Conservation (phyloP, 2,329 filamentous ascomycete genomes). For the Ceratocystis colombiana region DNA sequence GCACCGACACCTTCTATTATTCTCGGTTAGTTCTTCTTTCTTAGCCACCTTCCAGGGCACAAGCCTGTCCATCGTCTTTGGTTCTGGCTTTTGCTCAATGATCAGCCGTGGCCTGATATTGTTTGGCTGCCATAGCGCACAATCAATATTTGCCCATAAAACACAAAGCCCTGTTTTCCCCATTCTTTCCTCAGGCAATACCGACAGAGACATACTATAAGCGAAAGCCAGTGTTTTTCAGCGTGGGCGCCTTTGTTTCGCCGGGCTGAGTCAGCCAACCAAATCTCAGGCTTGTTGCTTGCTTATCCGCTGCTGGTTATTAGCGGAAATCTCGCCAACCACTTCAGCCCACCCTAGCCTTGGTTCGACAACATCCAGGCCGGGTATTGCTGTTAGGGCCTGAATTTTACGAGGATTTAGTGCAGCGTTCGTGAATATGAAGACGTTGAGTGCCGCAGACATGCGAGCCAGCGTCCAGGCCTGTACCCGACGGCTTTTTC, state of each 20-base stretch:
- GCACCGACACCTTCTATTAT: slow-evolving; percentile 13
- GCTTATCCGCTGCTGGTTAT: not conserved
- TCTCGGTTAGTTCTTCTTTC: slow-evolving; percentile 15
- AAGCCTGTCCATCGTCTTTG: not conserved
- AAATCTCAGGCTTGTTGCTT: not conserved
- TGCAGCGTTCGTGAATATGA: not conserved
- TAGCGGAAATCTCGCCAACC: slow-evolving; percentile 5
- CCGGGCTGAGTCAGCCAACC: not conserved
- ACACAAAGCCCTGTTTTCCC: slow-evolving; percentile 2
- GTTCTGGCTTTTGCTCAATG: not conserved
- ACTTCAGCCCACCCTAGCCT: not conserved
- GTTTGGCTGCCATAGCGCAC: not conserved
- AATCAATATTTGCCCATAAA: slow-evolving; percentile 6
- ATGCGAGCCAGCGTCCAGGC: not conserved
- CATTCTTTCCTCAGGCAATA: not conserved
- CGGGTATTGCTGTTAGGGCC: not conserved
- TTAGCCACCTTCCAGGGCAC: not conserved
- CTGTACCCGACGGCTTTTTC: not conserved
- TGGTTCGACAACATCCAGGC: not conserved
- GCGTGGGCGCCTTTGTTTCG: not conserved
- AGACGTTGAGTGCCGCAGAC: not conserved
- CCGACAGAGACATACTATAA: slow-evolving; percentile 4
- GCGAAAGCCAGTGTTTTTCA: slow-evolving; percentile 6
- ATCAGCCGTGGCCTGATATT: not conserved
- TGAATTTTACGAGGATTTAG: not conserved